phyloP scores from a whole-genome alignment of 208 protist genomes.

The Entamoeba moshkovskii region DNA sequence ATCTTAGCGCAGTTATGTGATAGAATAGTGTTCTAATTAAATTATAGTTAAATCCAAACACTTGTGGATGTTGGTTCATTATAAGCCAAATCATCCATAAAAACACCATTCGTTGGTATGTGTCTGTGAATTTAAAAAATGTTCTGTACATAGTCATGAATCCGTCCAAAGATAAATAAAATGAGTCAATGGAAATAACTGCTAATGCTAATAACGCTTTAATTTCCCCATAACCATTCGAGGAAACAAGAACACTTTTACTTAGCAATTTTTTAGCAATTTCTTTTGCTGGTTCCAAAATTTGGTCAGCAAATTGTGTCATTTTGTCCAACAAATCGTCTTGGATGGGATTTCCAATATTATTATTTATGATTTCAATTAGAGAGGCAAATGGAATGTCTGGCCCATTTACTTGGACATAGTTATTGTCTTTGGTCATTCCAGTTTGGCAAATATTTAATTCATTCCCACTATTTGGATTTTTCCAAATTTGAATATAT shows the following conservation, averaged over 20 bases:
- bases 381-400: background rate
- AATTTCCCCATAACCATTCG: background rate
- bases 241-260: background rate
- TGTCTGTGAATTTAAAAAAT: background rate
- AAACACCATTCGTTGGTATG: background rate
- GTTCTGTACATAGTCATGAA: background rate
- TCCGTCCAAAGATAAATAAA: background rate
- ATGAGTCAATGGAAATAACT: background rate
- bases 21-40: background rate
- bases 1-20: background rate
- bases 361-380: background rate
- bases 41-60: background rate
- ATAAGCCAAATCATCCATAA: background rate
- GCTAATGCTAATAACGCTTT: background rate
- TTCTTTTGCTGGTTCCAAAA: background rate
- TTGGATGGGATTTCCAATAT: background rate
- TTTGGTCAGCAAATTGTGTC: background rate
- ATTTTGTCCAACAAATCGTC: background rate
- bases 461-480: background rate
- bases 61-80: background rate
- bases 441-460: background rate
- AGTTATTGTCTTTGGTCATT: background rate
- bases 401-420: background rate
- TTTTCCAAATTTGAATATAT: background rate
- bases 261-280: background rate